Percentiles rank a stretch among this genome's conserved stretches.
phyloP scores from a whole-genome alignment of 2,329 filamentous ascomycete species.

The Clarireedia paspali region DNA sequence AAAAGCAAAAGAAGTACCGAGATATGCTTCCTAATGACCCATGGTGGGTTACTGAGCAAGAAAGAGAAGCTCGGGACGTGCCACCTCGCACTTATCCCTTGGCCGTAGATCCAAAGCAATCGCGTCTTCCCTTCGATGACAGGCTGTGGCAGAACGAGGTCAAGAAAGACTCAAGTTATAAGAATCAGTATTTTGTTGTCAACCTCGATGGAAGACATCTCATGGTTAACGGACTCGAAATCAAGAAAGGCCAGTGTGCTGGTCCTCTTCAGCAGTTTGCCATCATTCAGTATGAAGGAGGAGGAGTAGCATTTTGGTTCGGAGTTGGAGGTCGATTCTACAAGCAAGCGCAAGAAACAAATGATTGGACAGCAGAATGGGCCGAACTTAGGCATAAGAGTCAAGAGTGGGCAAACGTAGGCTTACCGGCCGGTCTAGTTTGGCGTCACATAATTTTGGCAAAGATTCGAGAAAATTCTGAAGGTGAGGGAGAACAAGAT shows the following conservation, averaged over 20 bases:
- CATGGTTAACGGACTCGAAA: constrained; percentile 22
- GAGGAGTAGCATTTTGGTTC: constrained; percentile 25
- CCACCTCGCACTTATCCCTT: constrained; percentile 19
- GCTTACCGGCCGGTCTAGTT: constrained; percentile 15
- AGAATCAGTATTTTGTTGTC: constrained; percentile 22
- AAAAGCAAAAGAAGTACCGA: constrained; percentile 1
- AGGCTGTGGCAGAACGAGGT: constrained; percentile 18
- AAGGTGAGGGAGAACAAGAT: constrained; percentile 5
- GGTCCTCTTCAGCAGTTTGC: constrained; percentile 27
- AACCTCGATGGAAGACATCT: constrained; percentile 22
- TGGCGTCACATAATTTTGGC: constrained; percentile 19
- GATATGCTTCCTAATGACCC: constrained; percentile 17
- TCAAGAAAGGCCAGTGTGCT: constrained; percentile 22
- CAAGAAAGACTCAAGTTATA: constrained; percentile 12
- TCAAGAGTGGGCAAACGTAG: constrained; percentile 12
- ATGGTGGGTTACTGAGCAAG: constrained; percentile 20
- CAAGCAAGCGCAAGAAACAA: constrained; percentile 1
- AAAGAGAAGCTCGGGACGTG: constrained; percentile 14
- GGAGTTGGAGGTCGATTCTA: constrained; percentile 18
- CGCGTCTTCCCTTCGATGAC: constrained; percentile 14
- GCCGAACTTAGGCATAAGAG: constrained; percentile 11
- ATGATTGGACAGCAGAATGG: constrained; percentile 13
- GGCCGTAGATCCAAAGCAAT: not conserved
- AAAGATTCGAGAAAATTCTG: constrained; percentile 4
- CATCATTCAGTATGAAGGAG: constrained; percentile 22